Conservation (phyloP, 768 basidiomycete species). For the Lactarius akahatsu region DNA sequence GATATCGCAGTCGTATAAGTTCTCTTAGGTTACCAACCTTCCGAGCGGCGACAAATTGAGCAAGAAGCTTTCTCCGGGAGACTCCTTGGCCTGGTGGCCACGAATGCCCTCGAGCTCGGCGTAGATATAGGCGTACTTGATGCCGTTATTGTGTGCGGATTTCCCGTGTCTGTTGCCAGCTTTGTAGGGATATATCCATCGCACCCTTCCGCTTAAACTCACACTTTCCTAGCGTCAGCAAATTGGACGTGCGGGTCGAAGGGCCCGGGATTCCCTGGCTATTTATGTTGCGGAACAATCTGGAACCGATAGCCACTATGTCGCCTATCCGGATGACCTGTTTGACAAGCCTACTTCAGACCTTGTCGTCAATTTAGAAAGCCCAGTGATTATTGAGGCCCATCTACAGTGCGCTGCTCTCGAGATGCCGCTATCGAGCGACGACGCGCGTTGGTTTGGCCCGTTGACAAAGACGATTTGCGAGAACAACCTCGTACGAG, state of each 20-base stretch:
- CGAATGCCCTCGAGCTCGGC: constrained; percentile 87
- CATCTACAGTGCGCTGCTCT: constrained; percentile 86
- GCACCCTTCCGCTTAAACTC: background rate
- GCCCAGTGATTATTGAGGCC: constrained; percentile 71
- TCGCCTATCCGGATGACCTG: constrained; percentile 64
- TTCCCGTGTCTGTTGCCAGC: constrained; percentile 76
- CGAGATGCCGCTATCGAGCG: constrained; percentile 74
- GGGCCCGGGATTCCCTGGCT: constrained; percentile 75
- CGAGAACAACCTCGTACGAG: constrained; percentile 55
- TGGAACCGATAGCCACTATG: constrained; percentile 75
- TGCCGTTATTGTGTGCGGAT: constrained; percentile 86
- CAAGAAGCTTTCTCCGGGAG: constrained; percentile 82
- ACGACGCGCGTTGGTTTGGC: constrained; percentile 75
- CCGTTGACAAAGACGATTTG: constrained; percentile 58
- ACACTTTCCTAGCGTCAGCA: constrained; percentile 69
- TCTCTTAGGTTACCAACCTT: constrained; percentile 8
- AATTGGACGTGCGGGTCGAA: constrained; percentile 81
- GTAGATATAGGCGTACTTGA: constrained; percentile 91
- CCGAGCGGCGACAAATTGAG: constrained; percentile 85
- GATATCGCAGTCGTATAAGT: background rate
- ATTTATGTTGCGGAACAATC: constrained; percentile 66
- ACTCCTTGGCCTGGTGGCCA: constrained; percentile 83
- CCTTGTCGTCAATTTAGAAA: constrained; percentile 70
- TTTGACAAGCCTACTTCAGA: constrained; percentile 63
- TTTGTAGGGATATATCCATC: constrained; percentile 51